phyloP scores from a whole-genome alignment of 2,329 filamentous ascomycete species.

The Aspergillus ochraceoroseus region DNA sequence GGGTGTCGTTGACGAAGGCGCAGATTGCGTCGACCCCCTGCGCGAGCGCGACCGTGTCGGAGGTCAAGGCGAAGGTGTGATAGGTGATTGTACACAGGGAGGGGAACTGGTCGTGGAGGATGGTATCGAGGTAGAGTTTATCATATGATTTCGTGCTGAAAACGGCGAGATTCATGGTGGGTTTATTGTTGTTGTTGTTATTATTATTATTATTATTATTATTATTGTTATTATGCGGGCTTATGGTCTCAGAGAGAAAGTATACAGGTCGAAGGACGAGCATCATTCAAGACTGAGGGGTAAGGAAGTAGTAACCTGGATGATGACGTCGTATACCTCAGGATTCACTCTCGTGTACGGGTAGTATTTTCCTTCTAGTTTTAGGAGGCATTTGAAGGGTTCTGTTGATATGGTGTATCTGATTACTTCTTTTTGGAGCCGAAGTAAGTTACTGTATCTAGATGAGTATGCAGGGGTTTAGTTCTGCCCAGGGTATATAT shows the following conservation, averaged over 20 bases:
- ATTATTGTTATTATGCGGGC: neutral
- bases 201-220: neutral
- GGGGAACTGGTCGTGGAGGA: constrained; percentile 27
- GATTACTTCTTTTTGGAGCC: too few relatives aligned
- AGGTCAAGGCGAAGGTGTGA: constrained; percentile 55
- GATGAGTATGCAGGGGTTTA: too few relatives aligned
- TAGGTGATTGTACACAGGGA: constrained; percentile 50
- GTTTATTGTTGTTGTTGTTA: neutral
- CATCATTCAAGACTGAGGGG: constrained; percentile 2
- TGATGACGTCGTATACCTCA: constrained; percentile 5
- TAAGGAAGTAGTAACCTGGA: too few relatives aligned
- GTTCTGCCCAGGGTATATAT: too few relatives aligned
- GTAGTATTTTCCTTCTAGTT: neutral
- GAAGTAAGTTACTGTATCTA: too few relatives aligned
- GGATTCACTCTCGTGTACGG: neutral
- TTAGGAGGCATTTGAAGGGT: too few relatives aligned
- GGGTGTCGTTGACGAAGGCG: constrained; percentile 63
- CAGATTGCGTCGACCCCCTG: constrained; percentile 55
- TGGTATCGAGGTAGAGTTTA: constrained; percentile 50
- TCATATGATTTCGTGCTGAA: constrained; percentile 64
- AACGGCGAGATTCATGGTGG: constrained; percentile 53
- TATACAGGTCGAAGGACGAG: too few relatives aligned
- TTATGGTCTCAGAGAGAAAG: too few relatives aligned
- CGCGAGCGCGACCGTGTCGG: constrained; percentile 55
- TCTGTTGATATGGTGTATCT: too few relatives aligned